Conservation (phyloP, 2,329 filamentous ascomycete genomes). For the Colletotrichum cordylinicola region DNA sequence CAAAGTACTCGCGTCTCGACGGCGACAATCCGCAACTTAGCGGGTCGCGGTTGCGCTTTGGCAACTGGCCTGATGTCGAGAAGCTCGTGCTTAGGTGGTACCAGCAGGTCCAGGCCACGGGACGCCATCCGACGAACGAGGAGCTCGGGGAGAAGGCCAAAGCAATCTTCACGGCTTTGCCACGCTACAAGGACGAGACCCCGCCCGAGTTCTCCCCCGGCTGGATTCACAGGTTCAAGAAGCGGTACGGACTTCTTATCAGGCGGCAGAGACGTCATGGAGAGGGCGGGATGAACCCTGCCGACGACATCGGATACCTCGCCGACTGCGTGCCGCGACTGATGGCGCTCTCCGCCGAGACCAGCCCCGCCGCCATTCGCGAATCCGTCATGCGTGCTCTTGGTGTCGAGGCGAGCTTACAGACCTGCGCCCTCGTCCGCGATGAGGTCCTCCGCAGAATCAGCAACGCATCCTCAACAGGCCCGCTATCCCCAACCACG, state of each 20-base stretch:
- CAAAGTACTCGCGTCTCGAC: conserved; percentile 67
- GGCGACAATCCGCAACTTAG: conserved; percentile 64
- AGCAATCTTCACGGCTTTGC: conserved; percentile 61
- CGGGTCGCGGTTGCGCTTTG: conserved; percentile 66
- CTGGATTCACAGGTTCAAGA: conserved; percentile 71
- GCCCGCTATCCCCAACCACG: conserved; percentile 1
- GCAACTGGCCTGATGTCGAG: conserved; percentile 69
- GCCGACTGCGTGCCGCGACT: conserved; percentile 65
- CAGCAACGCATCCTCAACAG: conserved; percentile 15
- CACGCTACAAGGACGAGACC: conserved; percentile 65
- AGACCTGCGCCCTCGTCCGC: conserved; percentile 61
- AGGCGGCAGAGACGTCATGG: conserved; percentile 60
- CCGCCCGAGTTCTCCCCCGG: conserved; percentile 67
- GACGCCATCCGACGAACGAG: conserved; percentile 66
- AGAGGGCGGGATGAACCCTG: conserved; percentile 50
- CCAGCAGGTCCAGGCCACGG: conserved; percentile 54
- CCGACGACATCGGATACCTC: conserved; percentile 64
- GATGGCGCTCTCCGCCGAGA: conserved; percentile 63
- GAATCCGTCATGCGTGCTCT: conserved; percentile 62
- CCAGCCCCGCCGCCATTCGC: conserved; percentile 63
- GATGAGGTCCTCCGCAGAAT: conserved; percentile 59
- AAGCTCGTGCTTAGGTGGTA: conserved; percentile 63
- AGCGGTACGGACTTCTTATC: conserved; percentile 64
- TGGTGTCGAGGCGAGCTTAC: conserved; percentile 59
- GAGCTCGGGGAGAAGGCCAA: conserved; percentile 69